Base-by-base conservation (phyloP, 768 basidiomycete genomes). In the Cubamyces sp. region DNA sequence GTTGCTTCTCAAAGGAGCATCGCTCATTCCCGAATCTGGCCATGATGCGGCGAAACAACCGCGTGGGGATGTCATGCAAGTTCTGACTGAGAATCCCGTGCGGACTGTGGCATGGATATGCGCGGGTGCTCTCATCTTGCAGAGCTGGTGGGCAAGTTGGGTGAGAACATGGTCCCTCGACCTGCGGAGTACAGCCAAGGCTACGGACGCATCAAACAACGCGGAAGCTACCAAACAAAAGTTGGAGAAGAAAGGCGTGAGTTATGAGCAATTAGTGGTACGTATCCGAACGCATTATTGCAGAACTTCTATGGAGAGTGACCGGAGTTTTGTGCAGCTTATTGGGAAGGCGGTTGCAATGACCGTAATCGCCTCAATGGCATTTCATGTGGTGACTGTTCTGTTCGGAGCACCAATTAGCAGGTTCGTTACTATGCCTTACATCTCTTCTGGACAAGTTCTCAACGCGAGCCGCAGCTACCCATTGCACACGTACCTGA, bases 391-490 rank as follows among this genome's bases (percentile, higher is more conserved):
- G 47, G 53, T 85, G 1, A 66, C 87, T 0, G 74, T 94, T 16
- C 69, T 91, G 16, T 87, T 96, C 64, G 94, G 94, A 0, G 92
- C 94, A 11, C 90, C 92, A 4, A 65, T 90, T 16, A 64, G 77
- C 30, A 84, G 81, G 88, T 88, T 69, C 64, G 76, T 71, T 26
- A 14, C 60, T 56, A n/a, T 28, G 16, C 12, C 12, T 8, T 30
- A 15, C 50, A 25, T 5, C 14, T 3, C 37, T 28, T 21, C n/a
- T 34, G 21, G 16, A 50, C 51, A 23, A 14, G 28, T n/a, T 8
- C 50, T 47, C 28, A 50, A 15, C 46, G 16, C 8, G 19, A 16
- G 16, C 40, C 19, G 5, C 50, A 91, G 88, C 50, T 76, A 86
- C 62, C 54, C 79, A 43, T 49, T 77, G 7, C 83, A 87, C 47